Evolutionary conservation across 2,329 filamentous ascomycete genomes (phyloP).

Genomic region (Tympanopsis confertula): DNA sequence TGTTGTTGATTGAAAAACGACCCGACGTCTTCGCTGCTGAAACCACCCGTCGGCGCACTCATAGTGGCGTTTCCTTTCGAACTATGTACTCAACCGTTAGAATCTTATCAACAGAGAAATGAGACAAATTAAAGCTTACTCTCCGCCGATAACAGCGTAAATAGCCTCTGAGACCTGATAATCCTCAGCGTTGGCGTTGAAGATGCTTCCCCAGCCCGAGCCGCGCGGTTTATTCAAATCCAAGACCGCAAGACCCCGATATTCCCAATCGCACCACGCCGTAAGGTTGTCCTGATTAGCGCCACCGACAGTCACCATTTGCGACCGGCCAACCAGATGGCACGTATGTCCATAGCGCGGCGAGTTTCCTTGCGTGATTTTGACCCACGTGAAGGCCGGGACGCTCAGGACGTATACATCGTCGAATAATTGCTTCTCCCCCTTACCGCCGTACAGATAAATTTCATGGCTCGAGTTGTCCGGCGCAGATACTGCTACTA

Average conservation of each 20-base stretch:
- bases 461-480: constrained; percentile 35
- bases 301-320: constrained; percentile 29
- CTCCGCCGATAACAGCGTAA: constrained; percentile 14
- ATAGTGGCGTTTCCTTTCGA: neutral
- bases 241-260: constrained; percentile 15
- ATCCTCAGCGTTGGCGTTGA: constrained; percentile 9
- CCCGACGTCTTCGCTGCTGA: neutral
- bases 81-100: neutral
- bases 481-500: constrained; percentile 22
- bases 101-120: neutral
- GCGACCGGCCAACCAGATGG: constrained; percentile 20
- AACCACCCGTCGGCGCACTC: neutral
- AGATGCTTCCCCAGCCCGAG: constrained; percentile 16
- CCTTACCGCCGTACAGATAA: constrained; percentile 34
- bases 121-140: neutral
- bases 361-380: constrained; percentile 19
- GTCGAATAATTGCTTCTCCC: constrained; percentile 19
- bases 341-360: constrained; percentile 27
- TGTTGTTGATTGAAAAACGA: neutral
- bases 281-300: constrained; percentile 7
- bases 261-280: constrained; percentile 16
- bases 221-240: constrained; percentile 12
- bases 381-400: constrained; percentile 30
- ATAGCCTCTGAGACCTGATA: constrained; percentile 14
- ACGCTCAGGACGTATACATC: constrained; percentile 31